These are phyloP conservation scores for Flueggea neowawraea DNA, from an alignment of 441 rosid species.

Conservation along the genomic window DNA sequence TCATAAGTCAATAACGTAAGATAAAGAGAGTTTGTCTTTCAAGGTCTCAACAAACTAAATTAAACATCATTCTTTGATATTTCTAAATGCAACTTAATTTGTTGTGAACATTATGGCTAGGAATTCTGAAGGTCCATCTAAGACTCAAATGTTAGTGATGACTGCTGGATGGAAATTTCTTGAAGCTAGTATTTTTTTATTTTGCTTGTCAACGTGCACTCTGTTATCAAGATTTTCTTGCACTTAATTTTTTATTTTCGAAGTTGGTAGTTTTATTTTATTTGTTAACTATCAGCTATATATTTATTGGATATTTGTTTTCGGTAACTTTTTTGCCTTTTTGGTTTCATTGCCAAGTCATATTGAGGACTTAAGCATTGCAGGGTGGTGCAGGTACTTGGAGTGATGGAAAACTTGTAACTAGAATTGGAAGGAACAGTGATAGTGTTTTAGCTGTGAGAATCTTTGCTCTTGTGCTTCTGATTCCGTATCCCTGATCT, in stretches of 20 bases:
- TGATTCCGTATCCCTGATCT: neutral
- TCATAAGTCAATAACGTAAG: too few species aligned
- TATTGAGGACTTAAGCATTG: constrained; percentile 72
- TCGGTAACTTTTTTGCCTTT: neutral
- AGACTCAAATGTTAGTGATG: neutral
- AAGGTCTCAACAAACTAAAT: too few species aligned
- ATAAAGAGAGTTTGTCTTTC: too few species aligned
- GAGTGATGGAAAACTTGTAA: constrained; percentile 99
- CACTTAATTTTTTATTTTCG: too few species aligned
- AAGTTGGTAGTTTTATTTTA: constrained; percentile 2
- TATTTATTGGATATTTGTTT: neutral
- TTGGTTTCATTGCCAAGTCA: constrained; percentile 25
- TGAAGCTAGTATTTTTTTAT: too few species aligned
- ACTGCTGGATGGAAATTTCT: too few species aligned
- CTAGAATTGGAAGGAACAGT: constrained; percentile 94
- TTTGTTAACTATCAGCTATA: neutral
- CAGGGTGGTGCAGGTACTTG: constrained; percentile 99
- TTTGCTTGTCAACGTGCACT: too few species aligned
- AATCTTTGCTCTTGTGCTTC: constrained; percentile 15
- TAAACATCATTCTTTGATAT: neutral
- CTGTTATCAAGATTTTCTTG: too few species aligned
- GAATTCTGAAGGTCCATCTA: neutral
- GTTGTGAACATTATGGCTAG: neutral
- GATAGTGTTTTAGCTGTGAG: constrained; percentile 83
- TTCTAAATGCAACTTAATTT: neutral